Evolutionary conservation across 805 yeast genomes (phyloP), one percentile per base, ranked within the genome.

Genomic region (Grigorovia jiainica): DNA sequence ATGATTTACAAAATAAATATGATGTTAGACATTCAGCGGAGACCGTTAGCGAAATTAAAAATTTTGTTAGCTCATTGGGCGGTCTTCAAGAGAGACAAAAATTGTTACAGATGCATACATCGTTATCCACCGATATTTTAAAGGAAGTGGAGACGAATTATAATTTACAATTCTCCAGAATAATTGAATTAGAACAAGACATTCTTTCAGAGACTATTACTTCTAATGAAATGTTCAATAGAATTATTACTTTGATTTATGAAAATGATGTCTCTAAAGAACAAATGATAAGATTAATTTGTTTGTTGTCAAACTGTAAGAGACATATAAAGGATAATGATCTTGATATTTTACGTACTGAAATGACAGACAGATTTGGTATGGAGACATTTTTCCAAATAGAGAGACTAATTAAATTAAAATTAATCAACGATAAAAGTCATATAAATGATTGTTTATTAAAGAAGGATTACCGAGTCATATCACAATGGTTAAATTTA

Each of bases 241-340:
- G 63, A 39, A 64, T 79, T 3, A 60, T 71, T 21, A 74, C 73
- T 15, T 65, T 85, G 32, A 65, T 82, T 37, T 70, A 70, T 43
- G 67, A 69, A 18, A 65, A 49, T 8, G 47, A 62, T 13, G 68
- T 71, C 3, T 51, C 67, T 1, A 49, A 68, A 0, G 53, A 61
- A 0, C 69, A 72, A 29, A 63, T 82, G 0, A 43, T 85, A 18
- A 68, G 80, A 37, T 55, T 82, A 3, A 45, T 82, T 2, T 66
- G 79, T 6, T 51, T 87, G 17, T 71, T 83, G 1, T 72, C 85
- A 2, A 61, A 82, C 5, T 72, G 78, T 10, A 75, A 79, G 45
- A 76, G 75, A 40, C 96, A 97, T 0, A 58, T 89, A 15, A 69
- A 73, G 38, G 82, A 75, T 34, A 74, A 70, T 43, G 94, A 86